phyloP scores from a whole-genome alignment of 2,329 filamentous ascomycete genomes.

The Fonsecaea monophora region DNA sequence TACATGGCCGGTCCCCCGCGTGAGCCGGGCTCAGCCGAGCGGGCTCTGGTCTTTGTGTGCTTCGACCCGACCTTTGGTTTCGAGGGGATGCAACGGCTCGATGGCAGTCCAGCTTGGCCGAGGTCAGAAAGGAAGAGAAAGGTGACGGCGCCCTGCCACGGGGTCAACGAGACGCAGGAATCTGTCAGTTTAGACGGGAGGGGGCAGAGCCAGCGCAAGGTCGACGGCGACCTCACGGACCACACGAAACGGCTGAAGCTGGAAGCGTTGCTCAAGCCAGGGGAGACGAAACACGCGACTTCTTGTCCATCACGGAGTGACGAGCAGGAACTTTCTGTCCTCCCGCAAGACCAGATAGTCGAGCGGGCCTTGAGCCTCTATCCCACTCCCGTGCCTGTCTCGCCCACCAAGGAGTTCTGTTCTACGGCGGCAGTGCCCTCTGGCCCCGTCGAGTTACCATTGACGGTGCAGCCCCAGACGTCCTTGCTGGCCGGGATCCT shows the following conservation, averaged over 20 bases:
- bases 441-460: background rate
- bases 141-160: background rate
- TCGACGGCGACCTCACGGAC: background rate
- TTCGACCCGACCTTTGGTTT: conserved; percentile 49
- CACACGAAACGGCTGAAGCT: conserved; percentile 9
- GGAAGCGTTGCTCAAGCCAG: background rate
- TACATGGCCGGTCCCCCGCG: conserved; percentile 47
- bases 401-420: background rate
- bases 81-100: conserved; percentile 38
- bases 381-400: background rate
- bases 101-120: conserved; percentile 21
- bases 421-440: background rate
- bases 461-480: background rate
- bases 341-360: background rate
- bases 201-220: background rate
- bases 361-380: background rate
- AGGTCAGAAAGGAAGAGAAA: conserved; percentile 28
- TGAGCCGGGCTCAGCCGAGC: conserved; percentile 37
- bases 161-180: background rate
- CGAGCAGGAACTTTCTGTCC: conserved; percentile 1
- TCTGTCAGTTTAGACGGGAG: background rate
- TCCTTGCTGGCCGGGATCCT: background rate
- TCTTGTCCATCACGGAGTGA: background rate
- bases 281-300: background rate
- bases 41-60: conserved; percentile 49